A percentile compares a stretch with the other conserved stretches of the same genome.
Conservation (phyloP, 2,329 filamentous ascomycete genomes). For the Penicillium sp. region DNA sequence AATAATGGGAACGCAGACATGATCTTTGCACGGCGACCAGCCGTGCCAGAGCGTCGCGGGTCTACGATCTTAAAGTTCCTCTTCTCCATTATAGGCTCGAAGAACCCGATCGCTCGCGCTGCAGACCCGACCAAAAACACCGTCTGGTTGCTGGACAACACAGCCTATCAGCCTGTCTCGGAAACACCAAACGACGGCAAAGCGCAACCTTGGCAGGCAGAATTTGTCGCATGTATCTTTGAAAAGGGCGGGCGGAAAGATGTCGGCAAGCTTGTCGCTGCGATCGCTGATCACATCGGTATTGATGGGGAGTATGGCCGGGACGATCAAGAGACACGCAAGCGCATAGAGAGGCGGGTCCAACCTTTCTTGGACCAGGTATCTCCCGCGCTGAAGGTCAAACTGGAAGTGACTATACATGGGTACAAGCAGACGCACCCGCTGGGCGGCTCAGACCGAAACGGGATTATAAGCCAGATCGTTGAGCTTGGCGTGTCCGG, state of each 20-base stretch:
- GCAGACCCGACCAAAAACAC: conserved; percentile 67
- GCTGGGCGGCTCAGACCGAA: conserved; percentile 69
- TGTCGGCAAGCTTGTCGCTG: conserved; percentile 68
- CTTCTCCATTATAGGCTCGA: conserved; percentile 38
- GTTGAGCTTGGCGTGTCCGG: conserved; percentile 54
- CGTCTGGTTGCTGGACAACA: conserved; percentile 91
- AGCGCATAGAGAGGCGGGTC: conserved; percentile 60
- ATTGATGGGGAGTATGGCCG: conserved; percentile 58
- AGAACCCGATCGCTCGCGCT: conserved; percentile 61
- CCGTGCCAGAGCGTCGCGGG: conserved; percentile 15
- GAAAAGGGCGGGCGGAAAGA: conserved; percentile 68
- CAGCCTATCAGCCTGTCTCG: conserved; percentile 64
- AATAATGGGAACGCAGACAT: not conserved
- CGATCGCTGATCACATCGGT: conserved; percentile 69
- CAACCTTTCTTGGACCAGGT: conserved; percentile 76
- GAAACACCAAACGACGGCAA: conserved; percentile 21
- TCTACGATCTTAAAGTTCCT: conserved; percentile 27
- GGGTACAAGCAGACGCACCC: conserved; percentile 47
- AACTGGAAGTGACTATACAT: conserved; percentile 62
- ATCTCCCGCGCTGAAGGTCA: conserved; percentile 68
- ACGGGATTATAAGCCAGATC: conserved; percentile 71
- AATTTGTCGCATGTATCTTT: conserved; percentile 83
- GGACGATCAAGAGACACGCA: conserved; percentile 55
- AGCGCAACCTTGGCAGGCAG: conserved; percentile 67
- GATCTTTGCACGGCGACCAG: not conserved